These are phyloP conservation scores for Cardamine resedifolia DNA, from an alignment of 345 rosid genomes.

Conservation along the genomic window DNA sequence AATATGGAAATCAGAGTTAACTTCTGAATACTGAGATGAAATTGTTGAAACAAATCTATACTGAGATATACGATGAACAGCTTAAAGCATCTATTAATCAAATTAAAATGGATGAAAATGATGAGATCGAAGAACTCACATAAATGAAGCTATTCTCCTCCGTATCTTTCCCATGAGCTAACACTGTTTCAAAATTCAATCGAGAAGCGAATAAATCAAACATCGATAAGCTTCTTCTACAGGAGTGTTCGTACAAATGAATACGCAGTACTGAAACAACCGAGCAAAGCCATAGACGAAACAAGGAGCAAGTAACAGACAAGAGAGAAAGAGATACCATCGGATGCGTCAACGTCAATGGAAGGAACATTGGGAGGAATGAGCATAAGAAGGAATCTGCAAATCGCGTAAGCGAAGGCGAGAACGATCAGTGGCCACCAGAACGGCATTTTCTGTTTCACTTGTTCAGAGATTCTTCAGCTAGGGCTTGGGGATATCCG, in stretches of 20 bases:
- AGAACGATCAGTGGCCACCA: constrained; percentile 93
- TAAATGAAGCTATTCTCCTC: constrained; percentile 89
- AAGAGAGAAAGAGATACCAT: constrained; percentile 47
- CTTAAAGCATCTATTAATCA: not conserved
- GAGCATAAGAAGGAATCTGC: constrained; percentile 80
- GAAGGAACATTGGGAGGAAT: constrained; percentile 93
- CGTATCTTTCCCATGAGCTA: constrained; percentile 73
- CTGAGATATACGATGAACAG: not conserved
- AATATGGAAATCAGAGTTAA: constrained; percentile 9
- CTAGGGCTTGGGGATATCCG: constrained; percentile 13
- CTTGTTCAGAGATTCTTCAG: constrained; percentile 5
- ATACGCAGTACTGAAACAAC: not conserved
- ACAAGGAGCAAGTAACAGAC: not conserved
- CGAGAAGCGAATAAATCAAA: constrained; percentile 17
- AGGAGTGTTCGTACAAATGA: not conserved
- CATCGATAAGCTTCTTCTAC: not conserved
- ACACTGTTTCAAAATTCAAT: constrained; percentile 45
- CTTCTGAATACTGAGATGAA: not conserved
- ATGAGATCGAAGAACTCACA: constrained; percentile 51
- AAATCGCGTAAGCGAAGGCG: constrained; percentile 86
- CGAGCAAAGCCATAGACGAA: constrained; percentile 1
- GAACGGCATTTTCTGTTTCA: constrained; percentile 54
- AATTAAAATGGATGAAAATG: constrained; percentile 1
- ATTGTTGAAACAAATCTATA: not conserved
- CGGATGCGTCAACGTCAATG: constrained; percentile 92